phyloP scores from a whole-genome alignment of 1,284 basidiomycete genomes.

The Puccinia coronata region DNA sequence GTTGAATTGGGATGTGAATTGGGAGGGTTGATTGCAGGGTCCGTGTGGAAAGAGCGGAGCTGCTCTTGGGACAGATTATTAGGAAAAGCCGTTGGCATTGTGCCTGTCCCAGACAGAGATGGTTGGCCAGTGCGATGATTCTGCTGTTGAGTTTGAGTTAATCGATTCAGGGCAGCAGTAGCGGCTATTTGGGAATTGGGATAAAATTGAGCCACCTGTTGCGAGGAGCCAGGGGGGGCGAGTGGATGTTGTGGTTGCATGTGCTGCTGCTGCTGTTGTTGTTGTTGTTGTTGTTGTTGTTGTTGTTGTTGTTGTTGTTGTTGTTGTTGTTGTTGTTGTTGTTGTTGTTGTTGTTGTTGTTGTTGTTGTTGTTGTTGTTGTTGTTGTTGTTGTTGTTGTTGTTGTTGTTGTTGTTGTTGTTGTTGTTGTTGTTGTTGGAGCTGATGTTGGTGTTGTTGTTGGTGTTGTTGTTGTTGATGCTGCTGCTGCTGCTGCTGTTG shows the following conservation, averaged over 20 bases:
- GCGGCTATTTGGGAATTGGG: constrained; percentile 21
- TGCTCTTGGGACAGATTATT: constrained; percentile 32
- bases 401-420: background rate
- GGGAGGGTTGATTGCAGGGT: constrained; percentile 12
- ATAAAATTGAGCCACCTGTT: constrained; percentile 36
- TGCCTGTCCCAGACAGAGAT: background rate
- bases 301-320: constrained; percentile 18
- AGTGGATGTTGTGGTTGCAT: constrained; percentile 29
- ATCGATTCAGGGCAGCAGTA: constrained; percentile 18
- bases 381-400: constrained; percentile 14
- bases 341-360: constrained; percentile 9
- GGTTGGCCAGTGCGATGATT: constrained; percentile 31
- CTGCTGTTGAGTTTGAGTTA: constrained; percentile 19
- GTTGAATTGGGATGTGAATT: constrained; percentile 2
- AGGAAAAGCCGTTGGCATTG: constrained; percentile 22
- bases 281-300: constrained; percentile 37
- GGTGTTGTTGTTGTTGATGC: constrained; percentile 1
- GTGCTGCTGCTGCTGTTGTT: constrained; percentile 28
- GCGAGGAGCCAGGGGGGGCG: background rate
- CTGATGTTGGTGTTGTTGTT: constrained; percentile 10
- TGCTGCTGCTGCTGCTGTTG: constrained; percentile 28
- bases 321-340: constrained; percentile 9
- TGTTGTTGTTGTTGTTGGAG: constrained; percentile 1
- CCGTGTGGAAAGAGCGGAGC: constrained; percentile 28
- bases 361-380: constrained; percentile 12